phyloP scores from a whole-genome alignment of 139 green algal genomes.

The Chlorella sp. region DNA sequence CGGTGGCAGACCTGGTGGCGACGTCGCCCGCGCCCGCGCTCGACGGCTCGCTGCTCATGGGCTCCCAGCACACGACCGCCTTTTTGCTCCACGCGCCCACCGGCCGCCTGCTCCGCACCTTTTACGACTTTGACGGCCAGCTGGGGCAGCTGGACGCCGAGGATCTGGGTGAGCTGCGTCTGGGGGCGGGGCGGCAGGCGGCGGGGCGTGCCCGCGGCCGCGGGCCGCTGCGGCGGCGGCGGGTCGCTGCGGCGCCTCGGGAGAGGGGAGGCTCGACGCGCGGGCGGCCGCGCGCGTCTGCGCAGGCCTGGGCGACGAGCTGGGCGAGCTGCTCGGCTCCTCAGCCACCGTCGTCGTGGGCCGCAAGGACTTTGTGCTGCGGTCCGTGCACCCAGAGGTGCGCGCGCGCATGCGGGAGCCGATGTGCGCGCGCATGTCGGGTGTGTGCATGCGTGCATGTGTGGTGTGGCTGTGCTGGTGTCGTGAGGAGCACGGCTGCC shows the following conservation, averaged over 20 bases:
- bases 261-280: too few species aligned
- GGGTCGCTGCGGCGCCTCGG: too few species aligned
- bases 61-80: conserved; percentile 65
- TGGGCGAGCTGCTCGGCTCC: conserved; percentile 6
- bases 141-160: conserved; percentile 35
- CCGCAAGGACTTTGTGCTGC: conserved; percentile 75
- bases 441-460: background rate
- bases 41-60: conserved; percentile 87
- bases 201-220: too few species aligned
- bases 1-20: conserved; percentile 84
- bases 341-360: conserved; percentile 73
- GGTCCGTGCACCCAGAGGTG: conserved; percentile 53
- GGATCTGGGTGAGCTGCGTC: conserved; percentile 33
- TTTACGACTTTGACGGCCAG: conserved; percentile 31
- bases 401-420: background rate
- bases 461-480: background rate
- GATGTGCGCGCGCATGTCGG: background rate
- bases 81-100: conserved; percentile 78
- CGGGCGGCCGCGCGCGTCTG: too few species aligned
- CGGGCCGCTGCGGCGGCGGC: too few species aligned
- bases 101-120: conserved; percentile 52
- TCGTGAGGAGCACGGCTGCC: too few species aligned
- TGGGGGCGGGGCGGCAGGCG: too few species aligned
- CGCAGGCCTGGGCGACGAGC: conserved; percentile 37
- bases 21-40: conserved; percentile 72